A percentile compares a stretch with the other conserved stretches of the same genome.
phyloP scores from a whole-genome alignment of 2,329 filamentous ascomycete species.

The Eurotiales sp. region DNA sequence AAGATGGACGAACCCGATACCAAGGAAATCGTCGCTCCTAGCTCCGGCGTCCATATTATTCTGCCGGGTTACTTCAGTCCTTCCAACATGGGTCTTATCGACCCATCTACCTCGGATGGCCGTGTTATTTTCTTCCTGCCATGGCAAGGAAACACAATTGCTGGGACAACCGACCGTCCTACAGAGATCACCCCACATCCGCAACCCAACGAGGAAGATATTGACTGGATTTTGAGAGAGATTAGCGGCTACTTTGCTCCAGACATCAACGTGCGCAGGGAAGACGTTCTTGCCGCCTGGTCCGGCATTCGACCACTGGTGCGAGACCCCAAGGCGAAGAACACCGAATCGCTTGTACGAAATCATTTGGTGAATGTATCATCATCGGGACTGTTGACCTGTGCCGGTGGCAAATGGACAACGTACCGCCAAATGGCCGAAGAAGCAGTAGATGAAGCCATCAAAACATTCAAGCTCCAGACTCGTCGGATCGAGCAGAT shows the following conservation, averaged over 20 bases:
- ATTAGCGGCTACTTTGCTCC: conserved; percentile 77
- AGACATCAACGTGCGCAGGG: conserved; percentile 78
- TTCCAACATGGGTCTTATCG: conserved; percentile 80
- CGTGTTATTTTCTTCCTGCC: conserved; percentile 91
- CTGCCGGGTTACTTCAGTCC: conserved; percentile 84
- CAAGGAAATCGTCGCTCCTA: conserved; percentile 77
- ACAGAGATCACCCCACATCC: conserved; percentile 70
- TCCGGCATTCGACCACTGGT: conserved; percentile 83
- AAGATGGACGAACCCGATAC: conserved; percentile 74
- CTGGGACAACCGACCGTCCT: conserved; percentile 79
- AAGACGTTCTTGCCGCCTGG: conserved; percentile 87
- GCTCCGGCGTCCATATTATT: conserved; percentile 80
- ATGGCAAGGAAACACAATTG: conserved; percentile 90
- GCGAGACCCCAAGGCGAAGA: conserved; percentile 78
- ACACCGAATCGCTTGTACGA: conserved; percentile 81
- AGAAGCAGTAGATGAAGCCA: conserved; percentile 78
- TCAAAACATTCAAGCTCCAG: conserved; percentile 63
- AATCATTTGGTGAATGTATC: conserved; percentile 81
- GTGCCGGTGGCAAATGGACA: conserved; percentile 88
- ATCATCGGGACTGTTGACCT: conserved; percentile 75
- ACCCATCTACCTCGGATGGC: conserved; percentile 81
- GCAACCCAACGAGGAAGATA: conserved; percentile 75
- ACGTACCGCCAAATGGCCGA: conserved; percentile 93
- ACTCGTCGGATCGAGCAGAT: conserved; percentile 56
- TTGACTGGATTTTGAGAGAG: conserved; percentile 82